Conservation (phyloP, 805 yeast species). For the Wickerhamomyces sydowiorum region DNA sequence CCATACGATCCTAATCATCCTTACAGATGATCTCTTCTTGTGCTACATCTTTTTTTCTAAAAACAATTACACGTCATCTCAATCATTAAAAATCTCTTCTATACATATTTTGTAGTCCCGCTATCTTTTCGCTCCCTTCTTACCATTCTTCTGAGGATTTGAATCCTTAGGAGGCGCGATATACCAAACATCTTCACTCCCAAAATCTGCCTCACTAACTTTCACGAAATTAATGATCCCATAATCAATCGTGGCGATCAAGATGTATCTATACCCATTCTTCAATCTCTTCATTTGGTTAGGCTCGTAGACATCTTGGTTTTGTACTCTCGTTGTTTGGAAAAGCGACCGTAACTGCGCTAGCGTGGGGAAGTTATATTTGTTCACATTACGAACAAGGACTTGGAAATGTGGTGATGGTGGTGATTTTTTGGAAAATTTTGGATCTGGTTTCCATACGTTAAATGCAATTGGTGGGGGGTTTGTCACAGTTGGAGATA, state of each 20-base stretch:
- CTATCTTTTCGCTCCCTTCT: neutral
- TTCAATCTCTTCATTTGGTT: slow-evolving; percentile 38
- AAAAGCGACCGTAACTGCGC: slow-evolving; percentile 34
- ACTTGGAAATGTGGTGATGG: slow-evolving; percentile 73
- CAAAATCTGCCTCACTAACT: slow-evolving; percentile 24
- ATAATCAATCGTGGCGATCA: slow-evolving; percentile 66
- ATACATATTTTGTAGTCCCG: neutral
- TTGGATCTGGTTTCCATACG: slow-evolving; percentile 80
- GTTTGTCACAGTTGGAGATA: slow-evolving; percentile 8
- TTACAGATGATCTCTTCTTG: slow-evolving; percentile 4
- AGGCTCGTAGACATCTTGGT: slow-evolving; percentile 13
- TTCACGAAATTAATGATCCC: slow-evolving; percentile 69
- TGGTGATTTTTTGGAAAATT: slow-evolving; percentile 66
- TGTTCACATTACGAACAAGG: slow-evolving; percentile 45
- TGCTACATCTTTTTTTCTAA: no score
- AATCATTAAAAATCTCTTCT: no score
- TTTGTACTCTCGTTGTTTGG: slow-evolving; percentile 22
- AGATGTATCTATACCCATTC: slow-evolving; percentile 43
- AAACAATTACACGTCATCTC: no score
- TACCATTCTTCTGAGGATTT: neutral
- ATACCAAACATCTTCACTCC: slow-evolving; percentile 7
- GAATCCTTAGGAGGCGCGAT: slow-evolving; percentile 1
- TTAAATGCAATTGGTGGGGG: slow-evolving; percentile 44
- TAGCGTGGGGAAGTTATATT: slow-evolving; percentile 40
- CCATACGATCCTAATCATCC: slow-evolving; percentile 22